Conservation (phyloP, 306 rosid genomes). For the Corylus americana region DNA sequence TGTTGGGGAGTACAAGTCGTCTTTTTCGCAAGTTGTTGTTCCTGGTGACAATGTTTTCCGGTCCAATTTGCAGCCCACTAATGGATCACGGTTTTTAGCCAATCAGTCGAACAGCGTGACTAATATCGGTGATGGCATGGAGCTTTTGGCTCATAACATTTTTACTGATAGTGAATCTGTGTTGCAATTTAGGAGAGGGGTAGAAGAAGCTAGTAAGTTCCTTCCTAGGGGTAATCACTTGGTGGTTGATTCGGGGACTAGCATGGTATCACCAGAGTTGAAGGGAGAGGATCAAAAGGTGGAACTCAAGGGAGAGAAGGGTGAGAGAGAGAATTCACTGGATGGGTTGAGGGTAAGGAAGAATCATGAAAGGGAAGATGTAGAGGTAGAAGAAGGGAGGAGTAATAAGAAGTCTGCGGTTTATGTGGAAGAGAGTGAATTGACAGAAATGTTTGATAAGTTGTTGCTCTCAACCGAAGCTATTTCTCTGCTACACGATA, state of each 20-base stretch:
- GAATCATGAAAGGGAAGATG: constrained; percentile 45
- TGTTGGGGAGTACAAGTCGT: background rate
- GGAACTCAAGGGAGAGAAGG: constrained; percentile 23
- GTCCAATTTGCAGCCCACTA: background rate
- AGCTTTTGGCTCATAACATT: background rate
- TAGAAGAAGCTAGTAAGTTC: background rate
- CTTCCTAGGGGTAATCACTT: constrained; percentile 27
- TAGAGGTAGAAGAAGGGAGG: constrained; percentile 46
- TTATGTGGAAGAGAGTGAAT: constrained; percentile 38
- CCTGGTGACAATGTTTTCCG: background rate
- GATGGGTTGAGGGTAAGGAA: constrained; percentile 42
- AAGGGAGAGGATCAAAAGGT: constrained; percentile 31
- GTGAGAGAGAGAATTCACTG: constrained; percentile 27
- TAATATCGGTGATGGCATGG: background rate
- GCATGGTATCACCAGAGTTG: background rate
- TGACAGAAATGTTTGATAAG: constrained; percentile 55
- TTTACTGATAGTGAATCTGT: background rate
- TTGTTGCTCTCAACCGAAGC: constrained; percentile 27
- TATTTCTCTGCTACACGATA: background rate
- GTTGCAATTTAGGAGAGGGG: background rate
- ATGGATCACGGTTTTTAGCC: background rate
- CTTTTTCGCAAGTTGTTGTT: background rate
- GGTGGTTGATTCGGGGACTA: constrained; percentile 17
- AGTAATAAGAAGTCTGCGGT: constrained; percentile 51
- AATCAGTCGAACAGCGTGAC: background rate